Base-by-base conservation (phyloP, 352 stramenopile genomes). In the Phytophthora podocarpi region DNA sequence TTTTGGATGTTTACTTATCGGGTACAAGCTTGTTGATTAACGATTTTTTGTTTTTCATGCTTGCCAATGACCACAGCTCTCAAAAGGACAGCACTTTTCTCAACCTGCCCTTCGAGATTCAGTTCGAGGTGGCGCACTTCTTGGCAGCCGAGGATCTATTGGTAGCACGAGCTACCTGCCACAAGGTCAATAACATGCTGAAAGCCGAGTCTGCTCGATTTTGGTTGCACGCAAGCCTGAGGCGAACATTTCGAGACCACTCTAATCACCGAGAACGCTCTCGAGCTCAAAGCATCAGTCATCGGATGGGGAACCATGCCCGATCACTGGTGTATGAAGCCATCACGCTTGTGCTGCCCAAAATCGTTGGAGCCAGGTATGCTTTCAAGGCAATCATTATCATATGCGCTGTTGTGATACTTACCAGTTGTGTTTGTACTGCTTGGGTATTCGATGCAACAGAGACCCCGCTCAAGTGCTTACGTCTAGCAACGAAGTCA, bases 171-270 rank as follows among this genome's bases (percentile, higher is more conserved):
- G 74, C 80, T 12, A 91, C 83, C 3, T 94, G 85, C 51, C 81
- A 91, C 64, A 90, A 86, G 47, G 70, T 96, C 10, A 93, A 96
- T 61, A 84, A 80, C 49, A 78, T 96, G 73, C 73, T 96, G 32
- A 86, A 82, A 50, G 87, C 87, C 5, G 87, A 96, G 46, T 93
- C 87, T 12, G 80, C 82, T 39, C 78, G 87, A 5, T 96, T 91
- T 69, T 96, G 87, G 87, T 60, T 93, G 37, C 86, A 94, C 37
- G 72, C 85, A 52, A 91, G 82, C 42, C 72, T 96, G 53, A 77
- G 82, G 49, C 82, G 84, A 41, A 90, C 80, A 56, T 76, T 80
- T 61, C 78, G 78, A 60, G 76, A 86, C 59, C 67, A 65, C 34
- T 69, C 78, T 73, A 50, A 70, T 64, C 57, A 65, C 32, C 62